Evolutionary conservation across 495 filamentous ascomycete species (phyloP).

Genomic region (Wilcoxina mikolae): DNA sequence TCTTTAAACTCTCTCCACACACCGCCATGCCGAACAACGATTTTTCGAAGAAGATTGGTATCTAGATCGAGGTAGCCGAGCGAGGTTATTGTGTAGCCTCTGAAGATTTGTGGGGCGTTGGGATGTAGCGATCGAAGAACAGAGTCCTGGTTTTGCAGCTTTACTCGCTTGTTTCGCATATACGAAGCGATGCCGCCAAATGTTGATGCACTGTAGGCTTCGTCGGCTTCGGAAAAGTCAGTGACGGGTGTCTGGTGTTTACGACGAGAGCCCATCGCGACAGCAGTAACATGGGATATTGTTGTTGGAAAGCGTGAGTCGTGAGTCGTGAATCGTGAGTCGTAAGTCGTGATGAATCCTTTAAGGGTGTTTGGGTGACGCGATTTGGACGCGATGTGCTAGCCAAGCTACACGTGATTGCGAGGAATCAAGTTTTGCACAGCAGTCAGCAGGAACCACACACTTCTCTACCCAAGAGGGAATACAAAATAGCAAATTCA

Average conservation of each 20-base stretch:
- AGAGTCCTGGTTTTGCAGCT: slow-evolving; percentile 82
- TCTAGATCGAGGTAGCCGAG: slow-evolving; percentile 91
- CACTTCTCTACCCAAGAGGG: too few species aligned
- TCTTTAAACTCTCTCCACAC: slow-evolving; percentile 92
- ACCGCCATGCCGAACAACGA: slow-evolving; percentile 81
- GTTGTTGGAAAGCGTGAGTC: too few species aligned
- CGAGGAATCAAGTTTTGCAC: too few species aligned
- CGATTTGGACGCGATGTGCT: too few species aligned
- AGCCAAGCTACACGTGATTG: too few species aligned
- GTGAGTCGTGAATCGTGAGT: neutral
- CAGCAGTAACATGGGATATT: too few species aligned
- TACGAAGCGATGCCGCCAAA: slow-evolving; percentile 87
- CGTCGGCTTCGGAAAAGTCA: slow-evolving; percentile 35
- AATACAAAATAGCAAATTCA: too few species aligned
- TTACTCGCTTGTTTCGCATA: slow-evolving; percentile 84
- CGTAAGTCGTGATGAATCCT: neutral
- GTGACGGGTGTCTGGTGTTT: neutral
- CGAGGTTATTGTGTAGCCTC: slow-evolving; percentile 73
- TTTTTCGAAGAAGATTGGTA: slow-evolving; percentile 65
- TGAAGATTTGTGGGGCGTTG: slow-evolving; percentile 72
- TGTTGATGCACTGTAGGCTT: slow-evolving; percentile 74
- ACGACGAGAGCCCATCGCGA: too few species aligned
- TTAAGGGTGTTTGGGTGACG: too few species aligned
- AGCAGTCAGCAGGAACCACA: too few species aligned
- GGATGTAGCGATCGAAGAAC: slow-evolving; percentile 46